phyloP scores from a whole-genome alignment of 2,329 filamentous ascomycete species.

The Pseudogymnoascus sp. region DNA sequence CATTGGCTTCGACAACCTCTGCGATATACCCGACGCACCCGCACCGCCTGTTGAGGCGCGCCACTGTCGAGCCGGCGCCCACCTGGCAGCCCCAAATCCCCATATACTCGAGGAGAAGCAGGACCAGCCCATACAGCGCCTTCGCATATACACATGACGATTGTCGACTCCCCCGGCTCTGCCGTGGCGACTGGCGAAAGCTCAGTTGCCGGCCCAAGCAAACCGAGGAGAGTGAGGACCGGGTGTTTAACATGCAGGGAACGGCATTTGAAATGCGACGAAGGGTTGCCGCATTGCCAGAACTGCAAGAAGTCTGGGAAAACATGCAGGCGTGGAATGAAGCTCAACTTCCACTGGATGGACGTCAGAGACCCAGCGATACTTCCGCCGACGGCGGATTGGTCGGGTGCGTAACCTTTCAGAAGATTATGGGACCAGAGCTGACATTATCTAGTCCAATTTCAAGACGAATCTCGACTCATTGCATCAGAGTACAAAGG shows the following conservation, averaged over 20 bases:
- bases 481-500: conserved; percentile 88
- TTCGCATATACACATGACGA: conserved; percentile 20
- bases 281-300: conserved; percentile 51
- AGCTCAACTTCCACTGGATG: conserved; percentile 86
- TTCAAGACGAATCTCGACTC: conserved; percentile 79
- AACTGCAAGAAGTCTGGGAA: conserved; percentile 87
- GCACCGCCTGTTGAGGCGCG: neutral
- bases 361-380: conserved; percentile 59
- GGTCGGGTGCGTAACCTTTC: conserved; percentile 40
- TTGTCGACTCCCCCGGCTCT: conserved; percentile 14
- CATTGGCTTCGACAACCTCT: neutral
- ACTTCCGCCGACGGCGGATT: conserved; percentile 53
- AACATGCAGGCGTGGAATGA: conserved; percentile 74
- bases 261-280: conserved; percentile 85
- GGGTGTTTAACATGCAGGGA: conserved; percentile 87
- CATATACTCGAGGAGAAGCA: neutral
- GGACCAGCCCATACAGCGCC: neutral
- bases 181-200: conserved; percentile 11
- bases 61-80: neutral
- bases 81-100: neutral
- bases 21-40: neutral
- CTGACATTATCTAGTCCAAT: conserved; percentile 46
- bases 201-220: conserved; percentile 30
- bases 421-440: neutral
- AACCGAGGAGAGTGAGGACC: conserved; percentile 80